phyloP scores from a whole-genome alignment of 805 yeast species.

The Lipomyces sp. region DNA sequence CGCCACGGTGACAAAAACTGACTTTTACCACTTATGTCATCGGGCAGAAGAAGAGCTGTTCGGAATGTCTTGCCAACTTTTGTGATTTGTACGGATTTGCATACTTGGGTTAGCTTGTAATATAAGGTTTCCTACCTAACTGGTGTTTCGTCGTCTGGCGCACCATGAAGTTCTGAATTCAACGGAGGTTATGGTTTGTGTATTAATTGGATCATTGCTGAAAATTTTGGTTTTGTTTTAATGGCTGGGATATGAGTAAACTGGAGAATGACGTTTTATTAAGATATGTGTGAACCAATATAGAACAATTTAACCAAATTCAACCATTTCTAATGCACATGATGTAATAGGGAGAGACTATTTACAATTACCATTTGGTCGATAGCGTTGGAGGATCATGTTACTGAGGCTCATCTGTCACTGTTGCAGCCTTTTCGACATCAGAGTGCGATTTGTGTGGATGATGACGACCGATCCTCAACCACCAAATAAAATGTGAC shows the following conservation, averaged over 20 bases:
- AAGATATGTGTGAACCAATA: neutral
- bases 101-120: neutral
- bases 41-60: neutral
- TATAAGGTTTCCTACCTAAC: neutral
- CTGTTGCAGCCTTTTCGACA: neutral
- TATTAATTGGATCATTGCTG: neutral
- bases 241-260: neutral
- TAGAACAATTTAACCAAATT: neutral
- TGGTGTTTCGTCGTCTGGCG: neutral
- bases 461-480: constrained; percentile 23
- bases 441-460: neutral
- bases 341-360: neutral
- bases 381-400: neutral
- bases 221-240: constrained; percentile 2
- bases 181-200: neutral
- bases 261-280: neutral
- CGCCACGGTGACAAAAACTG: constrained; percentile 46
- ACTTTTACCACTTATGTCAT: neutral
- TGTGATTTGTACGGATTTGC: neutral
- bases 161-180: neutral
- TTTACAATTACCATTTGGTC: neutral
- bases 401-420: neutral
- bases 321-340: neutral
- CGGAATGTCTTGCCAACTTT: neutral
- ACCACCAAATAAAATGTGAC: constrained; percentile 53